Evolutionary conservation across 805 yeast genomes (phyloP), one percentile per base, ranked within the genome.

Genomic region (Naumovozyma baii): DNA sequence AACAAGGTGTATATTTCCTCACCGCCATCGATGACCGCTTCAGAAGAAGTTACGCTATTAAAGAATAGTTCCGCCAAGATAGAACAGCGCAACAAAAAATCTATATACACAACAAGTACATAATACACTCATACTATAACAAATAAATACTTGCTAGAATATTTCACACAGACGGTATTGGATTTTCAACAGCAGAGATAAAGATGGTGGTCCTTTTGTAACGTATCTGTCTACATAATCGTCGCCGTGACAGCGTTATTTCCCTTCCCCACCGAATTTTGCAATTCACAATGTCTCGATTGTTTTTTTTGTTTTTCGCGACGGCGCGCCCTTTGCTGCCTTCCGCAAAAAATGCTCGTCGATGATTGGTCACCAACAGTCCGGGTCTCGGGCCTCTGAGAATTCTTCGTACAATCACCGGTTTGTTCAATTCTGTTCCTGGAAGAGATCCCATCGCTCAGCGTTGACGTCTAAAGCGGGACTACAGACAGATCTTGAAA

Each of bases 21-120:
- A 74, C 76, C 42, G 75, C 77, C 49, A 70, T 92, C 55, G 92
- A 90, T 64, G 96, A 86, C 61, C 84, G 73, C 68, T 92, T 65
- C 74, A 85, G 85, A 71, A 83, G 99, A 71, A 59, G 60, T 41
- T 90, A 90, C 60, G 80, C 76, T 42, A 61, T 78, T 50, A 83
- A 82, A 66, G 70, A 75, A 56, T 80, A 69, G n/a, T n/a, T n/a
- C n/a, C n/a, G n/a, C n/a, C n/a, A n/a, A 22, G 12, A 22, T 22
- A 22, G 28, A 22, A 22, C 28, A n/a, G n/a, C n/a, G n/a, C n/a
- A n/a, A n/a, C n/a, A n/a, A n/a, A n/a, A n/a, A n/a, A n/a, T n/a
- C n/a, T n/a, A n/a, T n/a, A n/a, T n/a, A n/a, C n/a, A n/a, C n/a
- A n/a, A n/a, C n/a, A n/a, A n/a, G n/a, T n/a, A n/a, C n/a, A n/a